These are phyloP conservation scores for Penicillium fimorum DNA, from an alignment of 495 filamentous ascomycete genomes.

Conservation along the genomic window DNA sequence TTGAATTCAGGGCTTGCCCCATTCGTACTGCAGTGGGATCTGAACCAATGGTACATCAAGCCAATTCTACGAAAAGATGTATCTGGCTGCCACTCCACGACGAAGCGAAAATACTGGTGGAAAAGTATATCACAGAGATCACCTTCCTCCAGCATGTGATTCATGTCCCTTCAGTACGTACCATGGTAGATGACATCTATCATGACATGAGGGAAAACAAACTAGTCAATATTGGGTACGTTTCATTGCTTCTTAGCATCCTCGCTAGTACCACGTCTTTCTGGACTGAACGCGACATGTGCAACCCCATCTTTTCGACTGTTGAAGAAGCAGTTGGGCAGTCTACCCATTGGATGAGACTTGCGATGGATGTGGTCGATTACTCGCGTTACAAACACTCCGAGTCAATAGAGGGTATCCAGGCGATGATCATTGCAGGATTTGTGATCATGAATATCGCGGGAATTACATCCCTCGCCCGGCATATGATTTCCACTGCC, in stretches of 20 bases:
- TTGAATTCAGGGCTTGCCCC: constrained; percentile 20
- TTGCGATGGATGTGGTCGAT: constrained; percentile 40
- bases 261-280: constrained; percentile 43
- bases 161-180: constrained; percentile 36
- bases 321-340: constrained; percentile 30
- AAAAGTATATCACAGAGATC: constrained; percentile 43
- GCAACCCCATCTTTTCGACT: constrained; percentile 28
- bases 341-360: constrained; percentile 36
- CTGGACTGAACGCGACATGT: constrained; percentile 31
- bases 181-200: constrained; percentile 39
- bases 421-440: constrained; percentile 40
- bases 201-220: constrained; percentile 20
- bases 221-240: constrained; percentile 28
- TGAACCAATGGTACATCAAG: background rate
- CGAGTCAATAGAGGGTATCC: constrained; percentile 42
- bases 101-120: constrained; percentile 40
- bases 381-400: constrained; percentile 25
- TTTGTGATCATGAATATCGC: constrained; percentile 42
- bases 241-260: constrained; percentile 45
- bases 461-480: constrained; percentile 34
- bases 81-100: constrained; percentile 39
- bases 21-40: constrained; percentile 5
- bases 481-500: constrained; percentile 33
- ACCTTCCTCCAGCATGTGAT: constrained; percentile 43
- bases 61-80: constrained; percentile 15